phyloP scores from a whole-genome alignment of 202 grass and related monocot genomes.

The Zizania palustris region DNA sequence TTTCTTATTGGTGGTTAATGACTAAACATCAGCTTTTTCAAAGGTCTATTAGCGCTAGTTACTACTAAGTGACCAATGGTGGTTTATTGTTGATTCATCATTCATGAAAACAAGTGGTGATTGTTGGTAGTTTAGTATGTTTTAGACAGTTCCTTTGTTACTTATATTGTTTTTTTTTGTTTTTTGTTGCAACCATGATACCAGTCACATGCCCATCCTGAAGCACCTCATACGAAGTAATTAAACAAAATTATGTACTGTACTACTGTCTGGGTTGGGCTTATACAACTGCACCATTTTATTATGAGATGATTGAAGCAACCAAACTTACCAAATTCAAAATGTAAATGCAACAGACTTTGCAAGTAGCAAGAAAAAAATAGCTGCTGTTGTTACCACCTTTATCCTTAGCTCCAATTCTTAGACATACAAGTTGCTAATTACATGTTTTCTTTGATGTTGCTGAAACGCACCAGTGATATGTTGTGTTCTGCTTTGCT shows the following conservation, averaged over 20 bases:
- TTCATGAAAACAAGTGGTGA: too few species aligned
- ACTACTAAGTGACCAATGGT: too few species aligned
- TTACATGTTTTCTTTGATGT: conserved; percentile 29
- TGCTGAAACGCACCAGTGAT: conserved; percentile 24
- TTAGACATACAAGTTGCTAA: conserved; percentile 22
- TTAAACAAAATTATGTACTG: not conserved
- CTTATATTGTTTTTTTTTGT: not conserved
- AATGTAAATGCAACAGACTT: conserved; percentile 20
- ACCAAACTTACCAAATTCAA: conserved; percentile 1
- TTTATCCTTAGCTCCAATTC: conserved; percentile 29
- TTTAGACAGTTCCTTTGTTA: not conserved
- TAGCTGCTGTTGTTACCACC: conserved; percentile 18
- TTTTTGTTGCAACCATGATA: conserved; percentile 16
- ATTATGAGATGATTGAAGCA: conserved; percentile 16
- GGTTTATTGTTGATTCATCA: too few species aligned
- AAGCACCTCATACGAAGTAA: not conserved
- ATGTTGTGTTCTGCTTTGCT: not conserved
- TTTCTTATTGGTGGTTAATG: not conserved
- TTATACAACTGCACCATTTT: conserved; percentile 18
- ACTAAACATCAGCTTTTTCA: conserved; percentile 12
- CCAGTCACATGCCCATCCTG: conserved; percentile 4
- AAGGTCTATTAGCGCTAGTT: not conserved
- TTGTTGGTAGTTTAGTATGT: too few species aligned
- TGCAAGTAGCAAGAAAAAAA: conserved; percentile 25
- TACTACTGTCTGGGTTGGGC: not conserved